These are phyloP conservation scores for Pythium scleroteichum DNA, from an alignment of 352 stramenopile genomes.

Conservation along the genomic window DNA sequence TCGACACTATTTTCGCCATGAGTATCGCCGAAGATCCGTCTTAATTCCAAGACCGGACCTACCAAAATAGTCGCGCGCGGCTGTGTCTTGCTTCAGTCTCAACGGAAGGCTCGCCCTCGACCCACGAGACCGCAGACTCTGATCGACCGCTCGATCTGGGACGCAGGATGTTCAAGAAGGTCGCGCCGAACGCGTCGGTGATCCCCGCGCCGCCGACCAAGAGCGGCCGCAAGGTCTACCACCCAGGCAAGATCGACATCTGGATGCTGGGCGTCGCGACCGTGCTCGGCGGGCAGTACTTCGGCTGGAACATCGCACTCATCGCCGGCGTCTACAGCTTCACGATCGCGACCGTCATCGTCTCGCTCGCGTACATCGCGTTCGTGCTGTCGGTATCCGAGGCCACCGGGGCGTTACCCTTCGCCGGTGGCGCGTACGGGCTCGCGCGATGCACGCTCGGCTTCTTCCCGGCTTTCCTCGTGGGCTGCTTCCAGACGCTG, in stretches of 20 bases:
- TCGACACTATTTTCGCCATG: too few species aligned
- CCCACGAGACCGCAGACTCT: too few species aligned
- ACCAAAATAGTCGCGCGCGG: too few species aligned
- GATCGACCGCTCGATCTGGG: too few species aligned
- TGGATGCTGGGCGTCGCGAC: slow-evolving; percentile 31
- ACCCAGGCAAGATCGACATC: slow-evolving; percentile 25
- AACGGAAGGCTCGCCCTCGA: too few species aligned
- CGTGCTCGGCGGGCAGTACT: slow-evolving; percentile 36
- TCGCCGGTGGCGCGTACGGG: slow-evolving; percentile 36
- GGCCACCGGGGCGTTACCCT: slow-evolving; percentile 29
- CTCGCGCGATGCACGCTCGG: slow-evolving; percentile 32
- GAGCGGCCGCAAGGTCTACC: slow-evolving; percentile 11
- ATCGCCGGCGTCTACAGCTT: slow-evolving; percentile 23
- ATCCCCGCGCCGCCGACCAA: slow-evolving; percentile 4
- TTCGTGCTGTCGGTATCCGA: slow-evolving; percentile 28
- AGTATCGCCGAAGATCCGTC: too few species aligned
- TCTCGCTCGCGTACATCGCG: slow-evolving; percentile 27
- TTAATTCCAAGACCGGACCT: too few species aligned
- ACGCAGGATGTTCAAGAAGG: slow-evolving; percentile 1
- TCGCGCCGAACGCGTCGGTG: slow-evolving; percentile 10
- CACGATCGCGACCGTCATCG: slow-evolving; percentile 16
- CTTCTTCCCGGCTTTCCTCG: slow-evolving; percentile 31
- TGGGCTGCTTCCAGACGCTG: slow-evolving; percentile 33
- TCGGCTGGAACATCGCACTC: slow-evolving; percentile 32
- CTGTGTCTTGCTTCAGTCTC: too few species aligned